Base-by-base conservation (phyloP, 352 stramenopile genomes). In the Globisporangium paddicum region DNA sequence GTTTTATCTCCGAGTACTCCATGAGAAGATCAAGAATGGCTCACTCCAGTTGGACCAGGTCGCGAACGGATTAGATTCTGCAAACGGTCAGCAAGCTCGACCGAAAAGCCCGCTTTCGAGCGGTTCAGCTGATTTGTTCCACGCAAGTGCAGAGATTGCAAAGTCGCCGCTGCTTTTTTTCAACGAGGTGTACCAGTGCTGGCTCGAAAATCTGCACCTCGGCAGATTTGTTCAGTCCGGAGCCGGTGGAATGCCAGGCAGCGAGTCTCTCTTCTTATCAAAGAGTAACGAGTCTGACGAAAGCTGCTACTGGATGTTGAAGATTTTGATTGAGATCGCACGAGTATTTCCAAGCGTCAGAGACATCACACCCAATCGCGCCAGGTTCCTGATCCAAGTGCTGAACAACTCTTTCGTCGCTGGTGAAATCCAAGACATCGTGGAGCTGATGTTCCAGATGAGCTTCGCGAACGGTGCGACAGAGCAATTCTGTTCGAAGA, bases 141-240 rank as follows among this genome's bases (percentile, higher is more conserved):
- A 87, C 30, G 81, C 84, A 1, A 79, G 75, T n/a, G 72, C 79
- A 21, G 80, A 77, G 51, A 90, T 94, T 52, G 73, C 78, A 1
- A 84, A 83, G 38, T 59, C 77, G 10, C 85, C 82, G 19, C 52
- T 61, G 2, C 68, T 59, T 18, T 90, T 91, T 60, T 93, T 93
- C 60, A 85, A 84, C 53, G 77, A 87, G 13, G 77, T 92, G 1
- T 94, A 91, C 54, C 79, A 93, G 61, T 82, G 80, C 52, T 94
- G 85, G 85, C 68, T 94, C 16, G 81, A 94, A 38, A 71, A 89
- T 58, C 62, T 89, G 19, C 72, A 88, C 46, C 63, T 87, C 2
- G 74, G 68, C 37, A 64, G 71, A 44, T 60, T 75, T 30, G 68
- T 60, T 21, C 59, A 79, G 14, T 72, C 66, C 37, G 64, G 66